phyloP scores from a whole-genome alignment of 176 grass and related monocot species.

The Neostapfia colusana region DNA sequence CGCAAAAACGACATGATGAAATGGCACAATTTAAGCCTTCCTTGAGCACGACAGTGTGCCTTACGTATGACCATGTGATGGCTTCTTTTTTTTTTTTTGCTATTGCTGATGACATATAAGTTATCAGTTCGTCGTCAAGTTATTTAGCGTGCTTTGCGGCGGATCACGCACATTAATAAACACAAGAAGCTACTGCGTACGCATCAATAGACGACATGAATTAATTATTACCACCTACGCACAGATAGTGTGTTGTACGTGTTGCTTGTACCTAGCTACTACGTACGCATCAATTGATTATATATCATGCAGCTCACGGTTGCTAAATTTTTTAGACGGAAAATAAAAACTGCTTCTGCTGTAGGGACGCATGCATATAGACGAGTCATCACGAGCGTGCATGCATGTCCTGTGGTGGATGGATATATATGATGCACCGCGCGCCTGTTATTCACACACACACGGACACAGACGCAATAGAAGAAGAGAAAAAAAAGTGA shows the following conservation, averaged over 20 bases:
- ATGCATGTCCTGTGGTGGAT: background rate
- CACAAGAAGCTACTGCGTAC: background rate
- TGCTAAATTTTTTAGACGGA: background rate
- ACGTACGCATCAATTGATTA: background rate
- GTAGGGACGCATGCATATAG: no score
- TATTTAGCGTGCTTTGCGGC: slow-evolving; percentile 15
- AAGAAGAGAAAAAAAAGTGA: no score
- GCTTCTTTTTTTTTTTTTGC: background rate
- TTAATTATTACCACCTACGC: background rate
- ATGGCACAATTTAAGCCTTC: background rate
- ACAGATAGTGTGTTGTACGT: background rate
- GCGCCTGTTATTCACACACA: no score
- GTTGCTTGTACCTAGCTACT: slow-evolving; percentile 6
- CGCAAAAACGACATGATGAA: background rate
- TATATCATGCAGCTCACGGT: background rate
- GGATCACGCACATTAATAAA: slow-evolving; percentile 2
- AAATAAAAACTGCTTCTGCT: no score
- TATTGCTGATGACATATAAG: background rate
- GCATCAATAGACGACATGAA: background rate
- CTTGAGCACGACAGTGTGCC: background rate
- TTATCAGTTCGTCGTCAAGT: slow-evolving; percentile 13
- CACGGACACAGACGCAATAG: no score
- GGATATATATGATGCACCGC: no score
- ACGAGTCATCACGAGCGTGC: no score
- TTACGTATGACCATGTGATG: background rate